Base-by-base conservation (phyloP, 208 protist species). In the Pavlovales sp. region DNA sequence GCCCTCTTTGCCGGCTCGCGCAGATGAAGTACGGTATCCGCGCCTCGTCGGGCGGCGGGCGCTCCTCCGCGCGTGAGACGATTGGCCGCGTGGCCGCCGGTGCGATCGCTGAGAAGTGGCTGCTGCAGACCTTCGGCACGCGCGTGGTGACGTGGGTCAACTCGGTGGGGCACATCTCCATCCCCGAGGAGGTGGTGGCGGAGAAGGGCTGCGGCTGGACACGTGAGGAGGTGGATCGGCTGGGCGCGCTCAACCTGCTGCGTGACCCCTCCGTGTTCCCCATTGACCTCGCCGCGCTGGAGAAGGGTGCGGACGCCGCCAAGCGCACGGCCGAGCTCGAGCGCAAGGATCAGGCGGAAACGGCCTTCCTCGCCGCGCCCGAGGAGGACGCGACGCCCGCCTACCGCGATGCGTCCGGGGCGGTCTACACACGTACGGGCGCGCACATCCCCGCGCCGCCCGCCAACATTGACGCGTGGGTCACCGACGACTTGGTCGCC, bases 41-140 rank as follows among this genome's bases (percentile, higher is more conserved):
- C 10, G 92, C 95, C 0, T 90, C 89, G 0, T 92, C 88, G 30
- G 95, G 95, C 26, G 95, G 95, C 26, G 95, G 95, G 26, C 92
- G 95, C 22, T 93, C 94, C 0, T 93, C 89, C 28, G 94, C 95
- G 0, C 84, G 95, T 18, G 95, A 96, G 89, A 96, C 95, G 20
- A 96, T 96, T 41, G 94, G 93, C 2, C 88, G 95, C 36, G 95
- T 96, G 26, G 93, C 91, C 10, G 93, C 93, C 14, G 94, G 93
- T 41, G 93, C 92, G 38, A 91, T 95, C 40, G 94, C 94, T 0
- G 94, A 96, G 79, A 94, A 94, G 86, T 96, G 89, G 89, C 90
- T 96, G 20, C 32, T 22, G 22, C 57, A 88, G 75, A 34, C 83
- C 42, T 95, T 82, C 84, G 92, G 90, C 28, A 88, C 94, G 4